phyloP scores from a whole-genome alignment of 1,284 basidiomycete species.

The Ganoderma resinaceum region DNA sequence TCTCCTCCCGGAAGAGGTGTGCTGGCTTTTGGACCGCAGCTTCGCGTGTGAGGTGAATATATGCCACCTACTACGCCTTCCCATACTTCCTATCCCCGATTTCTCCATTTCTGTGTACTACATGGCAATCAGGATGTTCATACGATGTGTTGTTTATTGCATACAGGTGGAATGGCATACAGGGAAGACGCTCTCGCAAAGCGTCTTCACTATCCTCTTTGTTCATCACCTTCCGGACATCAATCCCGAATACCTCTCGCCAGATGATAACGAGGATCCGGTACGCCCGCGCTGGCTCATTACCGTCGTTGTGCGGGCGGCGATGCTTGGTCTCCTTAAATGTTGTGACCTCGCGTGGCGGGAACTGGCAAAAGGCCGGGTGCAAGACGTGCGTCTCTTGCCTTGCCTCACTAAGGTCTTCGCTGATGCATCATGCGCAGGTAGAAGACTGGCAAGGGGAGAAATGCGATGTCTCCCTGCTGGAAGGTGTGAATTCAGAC shows the following conservation, averaged over 20 bases:
- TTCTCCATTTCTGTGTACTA: constrained; percentile 1
- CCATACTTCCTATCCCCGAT: constrained; percentile 2
- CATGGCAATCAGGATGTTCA: constrained; percentile 19
- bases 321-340: constrained; percentile 80
- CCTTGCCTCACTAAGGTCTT: constrained; percentile 8
- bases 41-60: constrained; percentile 80
- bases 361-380: constrained; percentile 75
- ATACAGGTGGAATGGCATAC: constrained; percentile 86
- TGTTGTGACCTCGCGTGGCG: constrained; percentile 85
- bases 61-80: constrained; percentile 20
- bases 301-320: constrained; percentile 74
- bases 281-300: constrained; percentile 64
- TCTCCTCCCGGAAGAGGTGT: constrained; percentile 78
- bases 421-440: constrained; percentile 46
- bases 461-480: constrained; percentile 83
- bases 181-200: constrained; percentile 86
- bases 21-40: constrained; percentile 87
- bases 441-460: constrained; percentile 90
- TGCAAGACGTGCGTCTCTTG: constrained; percentile 73
- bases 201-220: constrained; percentile 84
- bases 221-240: constrained; percentile 73
- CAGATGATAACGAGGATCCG: constrained; percentile 43
- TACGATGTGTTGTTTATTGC: constrained; percentile 21
- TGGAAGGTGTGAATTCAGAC: constrained; percentile 71
- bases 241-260: constrained; percentile 59